Evolutionary conservation across 2,329 filamentous ascomycete genomes (phyloP).

Genomic region (Thielaviopsis populi): DNA sequence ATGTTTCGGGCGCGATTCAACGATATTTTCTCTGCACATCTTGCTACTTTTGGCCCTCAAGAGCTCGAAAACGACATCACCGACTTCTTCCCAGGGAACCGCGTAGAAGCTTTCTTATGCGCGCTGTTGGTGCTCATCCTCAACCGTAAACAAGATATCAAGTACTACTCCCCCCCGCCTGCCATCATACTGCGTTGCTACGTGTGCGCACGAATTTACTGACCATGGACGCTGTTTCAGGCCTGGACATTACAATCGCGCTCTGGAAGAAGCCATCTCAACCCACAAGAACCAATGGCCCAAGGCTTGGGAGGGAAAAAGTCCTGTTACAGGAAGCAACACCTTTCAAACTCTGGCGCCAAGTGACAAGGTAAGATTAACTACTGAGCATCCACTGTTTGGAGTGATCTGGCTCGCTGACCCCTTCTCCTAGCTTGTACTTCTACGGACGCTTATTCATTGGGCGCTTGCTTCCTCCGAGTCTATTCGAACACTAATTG

Average conservation of each 20-base stretch:
- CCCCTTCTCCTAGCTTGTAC: conserved; percentile 47
- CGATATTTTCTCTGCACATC: conserved; percentile 74
- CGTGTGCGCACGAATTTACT: background rate
- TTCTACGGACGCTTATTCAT: conserved; percentile 68
- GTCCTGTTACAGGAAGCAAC: conserved; percentile 63
- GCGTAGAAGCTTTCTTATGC: conserved; percentile 78
- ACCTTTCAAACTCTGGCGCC: conserved; percentile 74
- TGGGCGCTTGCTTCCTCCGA: conserved; percentile 89
- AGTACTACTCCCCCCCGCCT: conserved; percentile 45
- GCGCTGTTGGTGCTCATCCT: conserved; percentile 74
- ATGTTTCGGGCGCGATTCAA: conserved; percentile 94
- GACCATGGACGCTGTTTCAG: conserved; percentile 32
- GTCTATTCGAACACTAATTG: conserved; percentile 62
- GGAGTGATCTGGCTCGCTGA: background rate
- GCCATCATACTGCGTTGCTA: background rate
- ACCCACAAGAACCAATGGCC: conserved; percentile 84
- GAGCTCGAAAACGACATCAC: conserved; percentile 81
- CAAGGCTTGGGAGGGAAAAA: conserved; percentile 64
- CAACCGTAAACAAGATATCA: conserved; percentile 96
- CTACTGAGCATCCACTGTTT: background rate
- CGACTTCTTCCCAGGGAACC: conserved; percentile 63
- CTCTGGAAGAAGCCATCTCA: conserved; percentile 81
- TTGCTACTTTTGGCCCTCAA: conserved; percentile 83
- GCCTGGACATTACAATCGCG: conserved; percentile 80
- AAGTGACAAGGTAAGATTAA: conserved; percentile 54